Conservation (phyloP, 805 yeast species). For the Barnettozyma siamensis region DNA sequence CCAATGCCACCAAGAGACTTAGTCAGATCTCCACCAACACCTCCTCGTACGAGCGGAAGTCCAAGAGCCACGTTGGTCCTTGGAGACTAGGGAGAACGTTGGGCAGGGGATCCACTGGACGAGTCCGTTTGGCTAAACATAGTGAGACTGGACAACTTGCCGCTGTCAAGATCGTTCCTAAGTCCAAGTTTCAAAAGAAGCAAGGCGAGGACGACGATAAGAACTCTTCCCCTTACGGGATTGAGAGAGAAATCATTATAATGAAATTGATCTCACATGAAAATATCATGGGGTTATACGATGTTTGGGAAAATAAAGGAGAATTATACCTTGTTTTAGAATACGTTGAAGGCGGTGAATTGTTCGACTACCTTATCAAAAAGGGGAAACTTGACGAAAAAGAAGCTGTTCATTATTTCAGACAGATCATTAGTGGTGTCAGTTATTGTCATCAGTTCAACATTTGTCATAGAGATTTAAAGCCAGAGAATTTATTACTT, state of each 20-base stretch:
- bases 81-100: slow-evolving; percentile 94
- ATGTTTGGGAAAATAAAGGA: slow-evolving; percentile 83
- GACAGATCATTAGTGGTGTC: slow-evolving; percentile 79
- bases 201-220: slow-evolving; percentile 31
- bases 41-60: slow-evolving; percentile 26
- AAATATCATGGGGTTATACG: slow-evolving; percentile 71
- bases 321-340: slow-evolving; percentile 84
- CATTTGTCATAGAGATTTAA: slow-evolving; percentile 83
- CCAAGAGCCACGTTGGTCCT: slow-evolving; percentile 60
- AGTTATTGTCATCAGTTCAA: slow-evolving; percentile 81
- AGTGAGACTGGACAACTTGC: slow-evolving; percentile 81
- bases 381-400: slow-evolving; percentile 82
- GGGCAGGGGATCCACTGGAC: slow-evolving; percentile 95
- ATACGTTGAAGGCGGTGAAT: slow-evolving; percentile 96
- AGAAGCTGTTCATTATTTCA: slow-evolving; percentile 87
- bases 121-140: slow-evolving; percentile 89
- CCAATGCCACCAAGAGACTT: slow-evolving; percentile 26
- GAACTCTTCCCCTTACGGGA: slow-evolving; percentile 71
- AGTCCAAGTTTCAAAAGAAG: slow-evolving; percentile 53
- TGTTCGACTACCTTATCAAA: slow-evolving; percentile 86
- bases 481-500: slow-evolving; percentile 72
- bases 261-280: slow-evolving; percentile 78
- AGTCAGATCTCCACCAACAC: slow-evolving; percentile 26
- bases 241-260: slow-evolving; percentile 78
- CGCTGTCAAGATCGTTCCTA: slow-evolving; percentile 95